Base-by-base conservation (phyloP, 164 flowering plant species). In the Echeveria elegans region DNA sequence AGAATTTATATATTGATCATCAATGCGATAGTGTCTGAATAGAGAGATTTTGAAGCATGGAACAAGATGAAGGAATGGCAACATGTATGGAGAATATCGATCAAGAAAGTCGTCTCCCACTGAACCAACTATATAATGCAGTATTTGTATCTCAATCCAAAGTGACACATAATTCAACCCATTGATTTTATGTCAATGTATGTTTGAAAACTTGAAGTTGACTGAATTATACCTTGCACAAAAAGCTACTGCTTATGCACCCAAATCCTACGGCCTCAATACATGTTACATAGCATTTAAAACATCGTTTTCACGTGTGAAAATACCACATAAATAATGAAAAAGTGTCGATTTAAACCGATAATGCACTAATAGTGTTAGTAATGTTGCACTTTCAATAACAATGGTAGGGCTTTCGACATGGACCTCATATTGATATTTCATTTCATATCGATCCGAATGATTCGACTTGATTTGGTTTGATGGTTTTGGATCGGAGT, bases 61-160 rank as follows among this genome's bases (percentile, higher is more conserved):
- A 34, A 3, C 7, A 3, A 34, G 7, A 34, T 3, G 37, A 34
- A 34, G 37, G 37, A 7, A 34, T 34, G 37, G 37, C 37, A 34
- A 34, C 37, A 34, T 34, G 37, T 34, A 34, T 9, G 56, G 56
- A 50, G 56, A 50, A 21, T 50, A 50, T 21, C 21, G 28, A n/a
- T 23, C 10, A 50, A 50, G 56, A 21, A 50, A 50, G 56, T 50
- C 53, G 53, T 47, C 53, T 23, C 56, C 56, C 56, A 50, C 56
- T 50, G 56, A n/a, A 50, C 56, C 56, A 50, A 50, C 56, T n/a
- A 23, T 24, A n/a, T 50, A 19, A 41, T 15, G 16, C 16, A 45
- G n/a, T n/a, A n/a, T n/a, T 45, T 23, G 10, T n/a, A n/a, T 26
- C 56, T n/a, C 24, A 50, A 2, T 23, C n/a, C 10, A 5, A 32